These are phyloP conservation scores for Cicer chorassanicum DNA, from an alignment of 306 rosid species.

Conservation along the genomic window DNA sequence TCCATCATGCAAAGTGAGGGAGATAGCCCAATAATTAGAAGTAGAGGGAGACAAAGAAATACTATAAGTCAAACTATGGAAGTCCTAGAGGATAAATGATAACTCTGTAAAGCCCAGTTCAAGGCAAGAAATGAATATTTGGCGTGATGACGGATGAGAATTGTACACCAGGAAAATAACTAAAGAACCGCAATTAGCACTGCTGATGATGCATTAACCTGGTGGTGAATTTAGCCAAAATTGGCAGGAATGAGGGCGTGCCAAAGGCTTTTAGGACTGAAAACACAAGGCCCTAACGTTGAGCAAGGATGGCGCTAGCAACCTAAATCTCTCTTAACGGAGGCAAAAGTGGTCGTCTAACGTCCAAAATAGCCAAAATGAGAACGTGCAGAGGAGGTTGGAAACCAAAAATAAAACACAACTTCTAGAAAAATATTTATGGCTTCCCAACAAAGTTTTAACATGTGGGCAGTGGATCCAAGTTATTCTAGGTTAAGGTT, in stretches of 20 bases:
- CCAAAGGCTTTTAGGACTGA: slow-evolving; percentile 2
- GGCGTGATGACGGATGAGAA: background rate
- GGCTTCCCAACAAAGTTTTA: slow-evolving; percentile 12
- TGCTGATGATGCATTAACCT: background rate
- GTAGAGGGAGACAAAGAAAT: background rate
- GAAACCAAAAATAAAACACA: background rate
- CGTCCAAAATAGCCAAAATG: background rate
- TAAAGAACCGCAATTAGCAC: background rate
- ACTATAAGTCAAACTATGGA: background rate
- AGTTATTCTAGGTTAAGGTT: background rate
- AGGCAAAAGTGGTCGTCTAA: background rate
- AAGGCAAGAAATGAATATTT: background rate
- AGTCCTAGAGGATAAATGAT: background rate
- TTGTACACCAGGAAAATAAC: background rate
- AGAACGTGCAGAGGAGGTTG: background rate
- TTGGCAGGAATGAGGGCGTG: background rate
- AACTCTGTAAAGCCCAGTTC: background rate
- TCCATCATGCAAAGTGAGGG: background rate
- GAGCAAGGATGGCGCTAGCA: background rate
- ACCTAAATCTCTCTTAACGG: background rate
- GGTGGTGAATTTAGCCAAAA: background rate
- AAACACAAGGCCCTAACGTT: background rate
- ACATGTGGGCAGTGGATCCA: background rate
- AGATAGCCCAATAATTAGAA: background rate
- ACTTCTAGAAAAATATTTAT: background rate